Percentiles rank a stretch among this genome's conserved stretches.
Evolutionary conservation across 1,139 yeast genomes (phyloP).

Genomic region (Nakaseomyces bracarensis): DNA sequence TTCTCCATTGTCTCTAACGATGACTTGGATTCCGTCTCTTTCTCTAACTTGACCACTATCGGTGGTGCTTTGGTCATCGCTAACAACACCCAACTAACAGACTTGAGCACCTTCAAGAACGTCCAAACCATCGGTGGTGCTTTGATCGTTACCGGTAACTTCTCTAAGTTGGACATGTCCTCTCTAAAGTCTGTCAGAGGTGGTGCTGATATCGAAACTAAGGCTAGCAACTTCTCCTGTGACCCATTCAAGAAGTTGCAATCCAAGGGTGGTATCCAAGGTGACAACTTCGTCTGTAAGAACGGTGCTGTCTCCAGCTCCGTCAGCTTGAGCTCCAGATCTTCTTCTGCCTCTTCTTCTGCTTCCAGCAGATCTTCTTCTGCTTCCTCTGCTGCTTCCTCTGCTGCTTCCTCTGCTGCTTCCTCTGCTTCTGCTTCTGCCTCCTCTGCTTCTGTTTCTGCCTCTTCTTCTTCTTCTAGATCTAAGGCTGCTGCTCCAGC

Average conservation of each 20-base stretch:
- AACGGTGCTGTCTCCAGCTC: conserved; percentile 58
- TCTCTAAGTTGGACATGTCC: conserved; percentile 69
- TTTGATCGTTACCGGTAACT: conserved; percentile 68
- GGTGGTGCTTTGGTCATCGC: conserved; percentile 86
- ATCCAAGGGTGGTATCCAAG: conserved; percentile 72
- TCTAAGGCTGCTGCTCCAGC: conserved; percentile 32
- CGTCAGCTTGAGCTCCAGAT: conserved; percentile 35
- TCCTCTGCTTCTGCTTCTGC: conserved; percentile 8
- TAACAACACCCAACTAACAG: conserved; percentile 65
- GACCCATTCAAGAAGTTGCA: conserved; percentile 58
- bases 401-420: conserved; percentile 20
- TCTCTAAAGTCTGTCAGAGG: conserved; percentile 73
- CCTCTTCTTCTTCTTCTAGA: conserved; percentile 8
- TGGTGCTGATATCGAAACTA: conserved; percentile 76
- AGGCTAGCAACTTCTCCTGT: conserved; percentile 73
- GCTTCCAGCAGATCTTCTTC: conserved; percentile 30
- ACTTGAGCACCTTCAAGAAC: conserved; percentile 65
- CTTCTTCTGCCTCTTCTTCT: conserved; percentile 32
- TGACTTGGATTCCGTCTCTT: conserved; percentile 59
- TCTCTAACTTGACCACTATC: conserved; percentile 59
- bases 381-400: conserved; percentile 17
- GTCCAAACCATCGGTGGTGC: conserved; percentile 81
- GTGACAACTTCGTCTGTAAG: conserved; percentile 80
- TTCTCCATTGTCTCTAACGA: conserved; percentile 68
- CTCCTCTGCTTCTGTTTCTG: conserved; percentile 6